phyloP scores from a whole-genome alignment of 129 eudicot species.

The Helianthus annuus region HanXRQr2.0-SUNRISE NC_035433.2:62288497-62288996 shows the following conservation, averaged over 20 bases:
- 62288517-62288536: background rate
- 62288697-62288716: background rate
- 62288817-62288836: background rate
- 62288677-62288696: background rate
- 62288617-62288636: background rate
- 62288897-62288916: too few relatives aligned
- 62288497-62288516: background rate
- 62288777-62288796: background rate
- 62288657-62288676: background rate
- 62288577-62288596: background rate
- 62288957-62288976: too few relatives aligned
- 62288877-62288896: too few relatives aligned
- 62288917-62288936: too few relatives aligned
- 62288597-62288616: background rate
- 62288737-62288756: background rate
- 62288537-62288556: slow-evolving; percentile 2
- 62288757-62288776: background rate
- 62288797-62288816: background rate
- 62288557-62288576: background rate
- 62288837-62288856: background rate
- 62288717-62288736: background rate
- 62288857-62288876: too few relatives aligned
- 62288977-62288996: too few relatives aligned
- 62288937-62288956: too few relatives aligned
- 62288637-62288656: slow-evolving; percentile 1